Percentiles rank a stretch among this genome's conserved stretches.
These are phyloP conservation scores for Aaosphaeria arxii DNA, from an alignment of 2,329 filamentous ascomycete genomes.

Conservation along the genomic window DNA sequence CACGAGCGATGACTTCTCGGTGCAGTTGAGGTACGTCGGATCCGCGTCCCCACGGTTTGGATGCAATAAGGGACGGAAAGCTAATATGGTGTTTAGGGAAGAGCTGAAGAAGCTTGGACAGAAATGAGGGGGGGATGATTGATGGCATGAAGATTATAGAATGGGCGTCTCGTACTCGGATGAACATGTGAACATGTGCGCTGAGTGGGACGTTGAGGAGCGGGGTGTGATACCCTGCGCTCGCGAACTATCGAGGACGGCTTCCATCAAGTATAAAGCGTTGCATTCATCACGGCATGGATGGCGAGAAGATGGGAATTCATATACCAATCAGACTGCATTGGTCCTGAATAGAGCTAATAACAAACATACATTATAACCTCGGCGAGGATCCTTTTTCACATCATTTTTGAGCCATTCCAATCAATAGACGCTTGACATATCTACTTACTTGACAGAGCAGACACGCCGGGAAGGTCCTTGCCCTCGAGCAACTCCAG, in stretches of 20 bases:
- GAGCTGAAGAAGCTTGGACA: conserved; percentile 93
- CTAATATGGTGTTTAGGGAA: conserved; percentile 54
- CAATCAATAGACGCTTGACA: no score
- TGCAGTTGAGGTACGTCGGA: conserved; percentile 77
- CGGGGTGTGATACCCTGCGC: no score
- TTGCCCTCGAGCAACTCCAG: conserved; percentile 98
- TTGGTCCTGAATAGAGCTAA: conserved; percentile 16
- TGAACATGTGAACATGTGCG: no score
- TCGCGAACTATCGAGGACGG: no score
- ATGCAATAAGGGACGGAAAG: neutral
- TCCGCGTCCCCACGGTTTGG: neutral
- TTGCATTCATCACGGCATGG: neutral
- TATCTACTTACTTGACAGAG: conserved; percentile 73
- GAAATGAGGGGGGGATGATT: conserved; percentile 42
- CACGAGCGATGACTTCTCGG: conserved; percentile 91
- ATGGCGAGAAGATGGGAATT: neutral
- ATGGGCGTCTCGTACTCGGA: no score
- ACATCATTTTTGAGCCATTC: conserved; percentile 13
- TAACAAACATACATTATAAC: conserved; percentile 27
- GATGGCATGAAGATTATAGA: neutral
- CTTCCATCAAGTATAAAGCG: no score
- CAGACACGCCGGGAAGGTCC: conserved; percentile 88
- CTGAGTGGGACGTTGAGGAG: no score
- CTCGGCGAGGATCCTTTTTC: conserved; percentile 30
- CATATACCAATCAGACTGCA: neutral